Evolutionary conservation across 1,284 basidiomycete genomes (phyloP), one percentile per base, ranked within the genome.

Genomic region (Erythrobasidium hasegawianum): DNA sequence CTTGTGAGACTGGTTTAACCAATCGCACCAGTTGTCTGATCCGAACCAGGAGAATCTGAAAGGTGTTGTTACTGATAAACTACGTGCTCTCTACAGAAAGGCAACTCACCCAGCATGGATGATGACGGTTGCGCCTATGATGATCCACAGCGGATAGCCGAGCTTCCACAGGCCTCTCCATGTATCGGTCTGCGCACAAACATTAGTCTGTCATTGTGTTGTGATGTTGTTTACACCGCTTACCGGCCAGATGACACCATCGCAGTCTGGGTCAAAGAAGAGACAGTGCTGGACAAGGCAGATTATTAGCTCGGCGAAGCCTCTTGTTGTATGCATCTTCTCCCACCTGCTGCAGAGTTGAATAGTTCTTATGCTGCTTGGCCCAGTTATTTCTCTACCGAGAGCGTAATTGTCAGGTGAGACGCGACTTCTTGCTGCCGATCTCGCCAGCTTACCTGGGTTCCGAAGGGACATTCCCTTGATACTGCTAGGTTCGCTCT

Each of bases 181-280:
- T 1, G 74, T 75, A 59, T 74, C 74, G 41, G 49, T 67, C 18
- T 65, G 18, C 33, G 43, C 33, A 45, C 10, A 40, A 13, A 33
- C 26, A 45, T 14, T 13, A 52, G 18, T 40, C 27, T 40, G 27
- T 10, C 27, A 56, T 10, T 26, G n/a, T 1, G 10, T 47, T 3
- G 8, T 11, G 27, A 22, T 18, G 41, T 47, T 38, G 18, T 20
- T 43, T 40, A 26, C 64, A 45, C 50, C 4, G 40, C 62, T 26
- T 24, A 52, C 55, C 4, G 76, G 76, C 74, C 73, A 76, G 55
- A 77, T 75, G 26, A 76, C 64, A 33, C 76, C 76, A 62, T 77
- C 76, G 47, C 50, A 27, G 26, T 71, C 75, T 29, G 70, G 73
- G 58, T 75, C 74, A 43, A 75, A 77, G 68, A 74, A 76, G 7